Evolutionary conservation across 306 rosid genomes (phyloP), one percentile per base, ranked within the genome.

Genomic region (Pyrus bretschneideri): DNA sequence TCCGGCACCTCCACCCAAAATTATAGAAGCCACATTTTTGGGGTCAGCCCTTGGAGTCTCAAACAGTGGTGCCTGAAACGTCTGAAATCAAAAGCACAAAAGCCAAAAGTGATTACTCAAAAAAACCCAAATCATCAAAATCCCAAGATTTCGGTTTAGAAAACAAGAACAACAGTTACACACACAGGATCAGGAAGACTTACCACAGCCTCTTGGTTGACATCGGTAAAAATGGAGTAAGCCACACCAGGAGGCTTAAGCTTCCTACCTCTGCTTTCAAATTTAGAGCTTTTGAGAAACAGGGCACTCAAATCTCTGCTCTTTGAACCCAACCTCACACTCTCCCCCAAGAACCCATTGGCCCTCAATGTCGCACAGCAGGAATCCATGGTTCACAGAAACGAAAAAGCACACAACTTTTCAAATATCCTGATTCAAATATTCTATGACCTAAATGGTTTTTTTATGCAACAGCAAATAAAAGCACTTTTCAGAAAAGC

Each of bases 1-100:
- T 66, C 98, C 98, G 69, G 94, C 98, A 76, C 98, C 98, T 58
- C 98, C 97, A 46, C 97, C 97, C 84, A 93, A 79, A 25, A 93
- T 88, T 77, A 93, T 88, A 1, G 98, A 90, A 86, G 97, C 98
- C 11, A 93, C 90, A 57, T 85, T 87, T 33, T 83, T 91, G 7
- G 98, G 96, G 77, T 93, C 94, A 45, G 89, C 96, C 79, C 25
- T 57, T 21, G 87, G 86, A 67, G 78, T 58, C 65, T 88, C 91
- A 78, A 86, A 82, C 23, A 54, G 2, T 27, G 89, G 88, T 74
- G 68, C 78, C 58, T 86, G 81, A 22, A 85, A 81, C 63, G 78
- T 74, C 97, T 91, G 81, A 23, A 78, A 84, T 18, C 35, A 76
- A 76, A 81, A 71, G 67, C 65, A 40, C 51, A 73, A 71, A 68